Percentiles rank a stretch among this genome's conserved stretches.
Evolutionary conservation across 139 green algal genomes (phyloP).

Genomic region (Volvox reticuliferus): DNA sequence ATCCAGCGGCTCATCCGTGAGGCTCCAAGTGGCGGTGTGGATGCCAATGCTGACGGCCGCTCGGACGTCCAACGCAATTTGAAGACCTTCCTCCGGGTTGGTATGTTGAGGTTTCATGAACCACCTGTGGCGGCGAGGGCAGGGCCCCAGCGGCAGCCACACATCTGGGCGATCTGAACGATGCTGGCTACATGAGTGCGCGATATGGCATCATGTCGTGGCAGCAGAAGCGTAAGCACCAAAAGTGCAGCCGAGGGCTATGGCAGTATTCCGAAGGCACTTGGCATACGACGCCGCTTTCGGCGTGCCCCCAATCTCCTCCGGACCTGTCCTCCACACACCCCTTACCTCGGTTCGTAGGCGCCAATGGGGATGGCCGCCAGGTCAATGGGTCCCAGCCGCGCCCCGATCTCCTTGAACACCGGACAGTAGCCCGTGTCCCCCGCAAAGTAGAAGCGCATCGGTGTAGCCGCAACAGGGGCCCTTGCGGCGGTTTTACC

Average conservation of each 20-base stretch:
- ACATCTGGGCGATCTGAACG: no score
- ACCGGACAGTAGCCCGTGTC: conserved; percentile 84
- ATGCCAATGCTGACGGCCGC: conserved; percentile 50
- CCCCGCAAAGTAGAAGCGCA: conserved; percentile 80
- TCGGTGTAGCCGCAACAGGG: not conserved
- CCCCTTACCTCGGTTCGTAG: conserved; percentile 59
- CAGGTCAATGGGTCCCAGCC: conserved; percentile 80
- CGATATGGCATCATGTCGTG: no score
- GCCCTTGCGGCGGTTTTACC: not conserved
- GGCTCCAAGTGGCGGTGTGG: conserved; percentile 81
- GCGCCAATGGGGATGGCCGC: conserved; percentile 66
- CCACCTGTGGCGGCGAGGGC: conserved; percentile 7
- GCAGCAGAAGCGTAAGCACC: no score
- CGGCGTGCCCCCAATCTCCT: no score
- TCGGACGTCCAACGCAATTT: conserved; percentile 40
- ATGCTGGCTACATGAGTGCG: no score
- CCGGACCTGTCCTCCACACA: not conserved
- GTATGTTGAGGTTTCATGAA: conserved; percentile 79
- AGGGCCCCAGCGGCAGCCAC: no score
- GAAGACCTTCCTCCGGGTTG: conserved; percentile 78
- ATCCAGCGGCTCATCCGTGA: conserved; percentile 76
- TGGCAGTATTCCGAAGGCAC: no score
- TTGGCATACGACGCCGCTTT: no score
- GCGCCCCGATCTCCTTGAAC: conserved; percentile 79
- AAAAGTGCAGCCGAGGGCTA: no score